phyloP scores from a whole-genome alignment of 257 asterid genomes.

The Solanum peruvianum region DNA sequence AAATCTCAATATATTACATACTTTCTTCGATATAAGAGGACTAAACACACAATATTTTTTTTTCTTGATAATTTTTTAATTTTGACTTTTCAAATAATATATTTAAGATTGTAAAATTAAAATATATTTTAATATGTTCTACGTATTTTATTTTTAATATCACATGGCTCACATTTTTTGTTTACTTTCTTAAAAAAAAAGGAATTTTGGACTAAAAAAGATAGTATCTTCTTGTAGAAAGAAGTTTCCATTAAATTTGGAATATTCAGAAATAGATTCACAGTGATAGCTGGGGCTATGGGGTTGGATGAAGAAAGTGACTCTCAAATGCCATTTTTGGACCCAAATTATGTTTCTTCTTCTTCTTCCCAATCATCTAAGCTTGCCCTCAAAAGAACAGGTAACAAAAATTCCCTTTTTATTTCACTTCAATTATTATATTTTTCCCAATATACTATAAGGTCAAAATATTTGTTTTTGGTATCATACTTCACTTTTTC shows the following conservation, averaged over 20 bases:
- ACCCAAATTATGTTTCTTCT: neutral
- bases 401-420: neutral
- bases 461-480: neutral
- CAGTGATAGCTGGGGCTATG: neutral
- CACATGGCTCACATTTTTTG: no score
- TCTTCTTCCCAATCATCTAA: neutral
- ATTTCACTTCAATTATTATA: neutral
- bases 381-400: neutral
- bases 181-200: no score
- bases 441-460: neutral
- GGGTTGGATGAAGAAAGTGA: neutral
- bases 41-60: neutral
- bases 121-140: no score
- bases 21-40: neutral
- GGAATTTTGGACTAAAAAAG: neutral
- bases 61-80: no score
- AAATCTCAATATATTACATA: neutral
- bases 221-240: neutral
- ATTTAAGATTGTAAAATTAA: no score
- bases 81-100: no score
- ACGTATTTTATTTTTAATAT: no score
- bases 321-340: neutral
- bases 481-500: neutral
- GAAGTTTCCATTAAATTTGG: neutral
- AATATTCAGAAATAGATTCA: neutral